A percentile compares a stretch with the other conserved stretches of the same genome.
phyloP scores from a whole-genome alignment of 345 rosid genomes.

The Syzygium oleosum region DNA sequence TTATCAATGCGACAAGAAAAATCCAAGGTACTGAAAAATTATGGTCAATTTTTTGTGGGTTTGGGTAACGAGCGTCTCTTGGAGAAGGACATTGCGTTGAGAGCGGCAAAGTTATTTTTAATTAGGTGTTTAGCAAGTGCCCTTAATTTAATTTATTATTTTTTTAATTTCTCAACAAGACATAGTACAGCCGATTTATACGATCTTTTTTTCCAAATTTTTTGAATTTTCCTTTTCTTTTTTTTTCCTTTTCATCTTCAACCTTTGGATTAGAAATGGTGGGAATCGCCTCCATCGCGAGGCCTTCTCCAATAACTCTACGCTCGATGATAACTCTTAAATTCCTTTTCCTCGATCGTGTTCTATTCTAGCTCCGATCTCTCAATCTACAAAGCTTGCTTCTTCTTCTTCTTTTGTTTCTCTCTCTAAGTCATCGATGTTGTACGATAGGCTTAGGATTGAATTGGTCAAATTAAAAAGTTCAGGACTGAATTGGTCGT shows the following conservation, averaged over 20 bases:
- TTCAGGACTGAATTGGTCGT: too few species aligned
- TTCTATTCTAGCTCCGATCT: background rate
- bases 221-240: background rate
- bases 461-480: fast-evolving
- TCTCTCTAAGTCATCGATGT: background rate
- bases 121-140: background rate
- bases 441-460: background rate
- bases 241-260: background rate
- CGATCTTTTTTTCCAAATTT: background rate
- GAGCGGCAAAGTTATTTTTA: background rate
- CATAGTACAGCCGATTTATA: background rate
- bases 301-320: background rate
- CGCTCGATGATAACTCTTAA: background rate
- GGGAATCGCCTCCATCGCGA: background rate
- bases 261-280: background rate
- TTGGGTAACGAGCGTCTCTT: background rate
- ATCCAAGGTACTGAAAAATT: fast-evolving
- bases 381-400: background rate
- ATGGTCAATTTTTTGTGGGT: background rate
- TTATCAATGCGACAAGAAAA: fast-evolving
- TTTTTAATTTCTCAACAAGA: background rate
- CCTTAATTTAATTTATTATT: background rate
- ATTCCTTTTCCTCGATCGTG: background rate
- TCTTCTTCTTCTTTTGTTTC: fast-evolving
- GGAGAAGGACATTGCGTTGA: background rate